Conservation (phyloP, 2,329 filamentous ascomycete genomes). For the Hypoxylon sp. region DNA sequence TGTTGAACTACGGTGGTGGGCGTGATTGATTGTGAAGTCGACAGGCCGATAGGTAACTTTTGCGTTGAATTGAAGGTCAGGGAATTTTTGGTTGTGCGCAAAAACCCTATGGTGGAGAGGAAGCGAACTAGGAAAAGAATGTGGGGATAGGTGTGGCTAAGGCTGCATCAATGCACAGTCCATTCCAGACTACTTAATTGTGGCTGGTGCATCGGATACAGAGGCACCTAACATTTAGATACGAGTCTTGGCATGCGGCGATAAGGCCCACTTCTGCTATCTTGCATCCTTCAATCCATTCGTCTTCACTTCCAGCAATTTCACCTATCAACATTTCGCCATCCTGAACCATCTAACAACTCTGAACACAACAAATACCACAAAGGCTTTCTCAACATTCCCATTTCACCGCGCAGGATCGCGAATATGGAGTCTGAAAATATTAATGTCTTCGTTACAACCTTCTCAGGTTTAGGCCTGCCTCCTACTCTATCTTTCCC, state of each 20-base stretch:
- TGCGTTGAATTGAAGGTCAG: conserved; percentile 49
- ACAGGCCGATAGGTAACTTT: conserved; percentile 43
- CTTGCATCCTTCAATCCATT: conserved; percentile 4
- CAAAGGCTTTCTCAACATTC: not conserved
- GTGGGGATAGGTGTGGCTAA: conserved; percentile 40
- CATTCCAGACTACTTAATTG: not conserved
- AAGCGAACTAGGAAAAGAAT: conserved; percentile 42
- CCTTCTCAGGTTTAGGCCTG: conserved; percentile 84
- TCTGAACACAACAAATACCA: not conserved
- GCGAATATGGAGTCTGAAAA: conserved; percentile 66
- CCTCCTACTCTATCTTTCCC: conserved; percentile 87
- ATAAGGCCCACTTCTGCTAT: conserved; percentile 26
- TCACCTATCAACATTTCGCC: conserved; percentile 4
- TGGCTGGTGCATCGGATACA: conserved; percentile 8
- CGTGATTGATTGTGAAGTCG: conserved; percentile 45
- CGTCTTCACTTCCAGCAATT: conserved; percentile 1
- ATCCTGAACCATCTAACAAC: not conserved
- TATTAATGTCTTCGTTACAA: conserved; percentile 87
- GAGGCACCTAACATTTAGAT: conserved; percentile 3
- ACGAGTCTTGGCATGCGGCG: conserved; percentile 17
- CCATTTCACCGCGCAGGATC: conserved; percentile 39
- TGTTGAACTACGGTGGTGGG: conserved; percentile 61
- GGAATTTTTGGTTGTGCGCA: conserved; percentile 53
- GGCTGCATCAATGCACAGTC: conserved; percentile 2
- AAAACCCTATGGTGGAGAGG: conserved; percentile 52